A percentile compares a stretch with the other conserved stretches of the same genome.
These are phyloP conservation scores for Sugiyamaella smithiae DNA, from an alignment of 805 yeast genomes.

Conservation along the genomic window DNA sequence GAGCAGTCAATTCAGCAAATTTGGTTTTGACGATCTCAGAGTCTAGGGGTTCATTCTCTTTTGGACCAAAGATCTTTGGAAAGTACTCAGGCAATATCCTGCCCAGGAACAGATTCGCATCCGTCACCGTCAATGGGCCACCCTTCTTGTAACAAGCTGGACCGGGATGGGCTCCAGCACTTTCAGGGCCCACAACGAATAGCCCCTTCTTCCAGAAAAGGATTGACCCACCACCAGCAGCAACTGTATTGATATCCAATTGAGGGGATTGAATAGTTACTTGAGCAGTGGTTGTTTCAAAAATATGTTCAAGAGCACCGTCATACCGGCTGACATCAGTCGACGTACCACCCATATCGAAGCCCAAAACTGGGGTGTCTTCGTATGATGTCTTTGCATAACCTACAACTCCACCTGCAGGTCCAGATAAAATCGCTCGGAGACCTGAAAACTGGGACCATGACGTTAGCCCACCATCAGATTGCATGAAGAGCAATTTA, in stretches of 20 bases:
- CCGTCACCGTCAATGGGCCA: conserved; percentile 82
- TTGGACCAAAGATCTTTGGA: conserved; percentile 81
- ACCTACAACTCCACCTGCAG: conserved; percentile 98
- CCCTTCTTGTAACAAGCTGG: conserved; percentile 85
- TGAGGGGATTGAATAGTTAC: conserved; percentile 83
- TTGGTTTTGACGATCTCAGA: conserved; percentile 46
- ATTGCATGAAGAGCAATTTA: conserved; percentile 72
- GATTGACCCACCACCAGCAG: conserved; percentile 82
- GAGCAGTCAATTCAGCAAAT: conserved; percentile 52
- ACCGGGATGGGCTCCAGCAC: conserved; percentile 87
- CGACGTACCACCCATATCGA: conserved; percentile 91
- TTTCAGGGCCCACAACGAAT: conserved; percentile 81
- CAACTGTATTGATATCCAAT: conserved; percentile 74
- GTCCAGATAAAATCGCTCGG: conserved; percentile 87
- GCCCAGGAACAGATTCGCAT: conserved; percentile 74
- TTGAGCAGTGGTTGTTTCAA: conserved; percentile 82
- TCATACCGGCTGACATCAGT: conserved; percentile 77
- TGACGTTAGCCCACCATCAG: conserved; percentile 92
- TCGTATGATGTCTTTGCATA: conserved; percentile 77
- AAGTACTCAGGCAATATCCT: conserved; percentile 69
- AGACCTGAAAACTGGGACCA: conserved; percentile 82
- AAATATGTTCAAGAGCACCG: conserved; percentile 72
- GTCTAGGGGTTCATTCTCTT: conserved; percentile 70
- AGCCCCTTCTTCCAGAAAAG: conserved; percentile 66
- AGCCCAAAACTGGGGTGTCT: conserved; percentile 65